Base-by-base conservation (phyloP, 257 asterid genomes). In the Perilla frutescens region DNA sequence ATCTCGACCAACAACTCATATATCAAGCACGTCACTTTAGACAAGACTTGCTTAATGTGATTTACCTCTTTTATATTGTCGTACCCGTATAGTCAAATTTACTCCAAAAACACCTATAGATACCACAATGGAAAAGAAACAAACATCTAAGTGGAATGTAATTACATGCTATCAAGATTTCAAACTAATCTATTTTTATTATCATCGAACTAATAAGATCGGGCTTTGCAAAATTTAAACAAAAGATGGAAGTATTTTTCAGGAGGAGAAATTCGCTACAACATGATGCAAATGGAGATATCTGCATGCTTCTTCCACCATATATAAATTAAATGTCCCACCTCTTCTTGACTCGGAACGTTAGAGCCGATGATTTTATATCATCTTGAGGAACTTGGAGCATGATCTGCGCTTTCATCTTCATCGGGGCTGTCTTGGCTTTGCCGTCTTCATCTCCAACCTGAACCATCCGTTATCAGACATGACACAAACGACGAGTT, bases 331-430 rank as follows among this genome's bases (percentile, higher is more conserved):
- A 90, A 65, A 94, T 77, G 79, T 94, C 99, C 96, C 97, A 94
- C 76, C 98, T 87, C 92, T 91, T 91, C 82, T 94, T 94, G 55
- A 89, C 90, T 2, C 96, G 92, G 79, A 94, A 94, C 97, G 91
- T 88, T 73, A 94, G 56, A 37, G 86, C 85, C 9, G 97, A 87
- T 7, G 96, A 80, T 70, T 81, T 82, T 10, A 94, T 61, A 65
- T 94, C 90, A 62, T 87, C 97, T 83, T 88, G 99, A 36, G 97
- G 99, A 65, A 94, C 96, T 85, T 94, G 98, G 70, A 91, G 87
- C 99, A 94, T 90, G 62, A 91, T 82, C 81, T 94, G 99, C 75
- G 90, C 88, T 79, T 90, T 94, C 96, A 86, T 87, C 91, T 94
- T 91, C 96, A 88, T 70, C 2, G 98, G 98, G n/a, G 96, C 90